Percentiles rank a stretch among this genome's conserved stretches.
phyloP scores from a whole-genome alignment of 495 filamentous ascomycete species.

The Lophiostoma macrostomum region DNA sequence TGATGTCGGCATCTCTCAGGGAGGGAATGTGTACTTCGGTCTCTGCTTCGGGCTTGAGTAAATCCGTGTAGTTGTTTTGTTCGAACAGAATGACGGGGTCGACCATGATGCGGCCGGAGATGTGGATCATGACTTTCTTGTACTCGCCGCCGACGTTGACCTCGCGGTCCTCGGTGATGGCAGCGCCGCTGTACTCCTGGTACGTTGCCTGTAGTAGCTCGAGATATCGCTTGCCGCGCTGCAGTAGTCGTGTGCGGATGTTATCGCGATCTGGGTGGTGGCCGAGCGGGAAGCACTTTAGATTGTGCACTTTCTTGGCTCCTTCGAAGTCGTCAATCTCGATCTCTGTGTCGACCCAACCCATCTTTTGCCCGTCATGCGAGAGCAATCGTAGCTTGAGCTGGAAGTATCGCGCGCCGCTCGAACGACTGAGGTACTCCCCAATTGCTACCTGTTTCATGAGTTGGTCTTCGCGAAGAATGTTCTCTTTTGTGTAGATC shows the following conservation, averaged over 20 bases:
- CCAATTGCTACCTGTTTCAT: background rate
- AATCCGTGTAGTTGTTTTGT: constrained; percentile 5
- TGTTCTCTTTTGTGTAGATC: constrained; percentile 5
- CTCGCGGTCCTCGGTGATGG: no score
- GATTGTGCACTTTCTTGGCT: constrained; percentile 9
- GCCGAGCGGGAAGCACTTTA: no score
- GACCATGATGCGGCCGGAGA: constrained; percentile 3
- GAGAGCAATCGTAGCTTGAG: constrained; percentile 4
- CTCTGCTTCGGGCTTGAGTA: background rate
- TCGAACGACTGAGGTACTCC: no score
- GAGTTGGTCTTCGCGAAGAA: constrained; percentile 6
- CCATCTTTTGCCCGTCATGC: constrained; percentile 10
- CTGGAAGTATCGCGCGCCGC: background rate
- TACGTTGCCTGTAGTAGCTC: no score
- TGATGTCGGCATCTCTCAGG: background rate
- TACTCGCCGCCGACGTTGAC: no score
- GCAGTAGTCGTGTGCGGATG: no score
- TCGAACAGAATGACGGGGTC: constrained; percentile 1
- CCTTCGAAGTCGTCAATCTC: constrained; percentile 8
- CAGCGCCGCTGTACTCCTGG: no score
- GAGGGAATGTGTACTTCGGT: background rate
- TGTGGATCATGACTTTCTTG: background rate
- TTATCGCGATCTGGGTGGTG: no score
- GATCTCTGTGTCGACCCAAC: background rate
- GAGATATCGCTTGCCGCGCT: no score